Conservation (phyloP, 2,329 filamentous ascomycete genomes). For the Xylaria sp. region DNA sequence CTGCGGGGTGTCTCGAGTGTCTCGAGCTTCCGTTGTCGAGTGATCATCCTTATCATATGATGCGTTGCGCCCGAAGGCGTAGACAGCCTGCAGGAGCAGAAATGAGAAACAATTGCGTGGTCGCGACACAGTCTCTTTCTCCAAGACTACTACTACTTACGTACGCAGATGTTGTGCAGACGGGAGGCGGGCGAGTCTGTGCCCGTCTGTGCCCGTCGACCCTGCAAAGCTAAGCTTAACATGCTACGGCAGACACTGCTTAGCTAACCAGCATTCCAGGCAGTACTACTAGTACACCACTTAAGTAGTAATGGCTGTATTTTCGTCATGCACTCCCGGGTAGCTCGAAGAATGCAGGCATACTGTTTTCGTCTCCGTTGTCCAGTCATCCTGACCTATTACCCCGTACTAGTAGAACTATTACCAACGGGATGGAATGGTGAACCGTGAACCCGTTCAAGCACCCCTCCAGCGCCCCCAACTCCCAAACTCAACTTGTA, state of each 20-base stretch:
- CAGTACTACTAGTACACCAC: neutral
- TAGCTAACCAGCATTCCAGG: constrained; percentile 38
- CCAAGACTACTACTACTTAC: neutral
- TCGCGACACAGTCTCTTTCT: constrained; percentile 1
- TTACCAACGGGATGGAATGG: constrained; percentile 7
- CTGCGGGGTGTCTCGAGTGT: constrained; percentile 6
- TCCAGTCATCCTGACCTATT: neutral
- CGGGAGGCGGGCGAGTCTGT: constrained; percentile 29
- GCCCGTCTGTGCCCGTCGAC: constrained; percentile 26
- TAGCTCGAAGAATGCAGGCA: neutral
- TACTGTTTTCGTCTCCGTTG: constrained; percentile 4
- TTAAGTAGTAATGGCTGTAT: neutral
- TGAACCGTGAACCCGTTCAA: neutral
- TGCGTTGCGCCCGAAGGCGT: constrained; percentile 14
- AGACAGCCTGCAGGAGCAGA: constrained; percentile 5
- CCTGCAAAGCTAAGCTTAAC: constrained; percentile 5
- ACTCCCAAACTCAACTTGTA: neutral
- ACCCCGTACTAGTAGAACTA: neutral
- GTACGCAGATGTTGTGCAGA: constrained; percentile 24
- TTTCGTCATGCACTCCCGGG: constrained; percentile 1
- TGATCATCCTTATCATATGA: constrained; percentile 8
- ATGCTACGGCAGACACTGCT: constrained; percentile 19
- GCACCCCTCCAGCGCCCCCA: neutral
- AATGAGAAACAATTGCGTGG: neutral
- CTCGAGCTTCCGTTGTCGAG: constrained; percentile 1